phyloP scores from a whole-genome alignment of 2,329 filamentous ascomycete genomes.

The Coniochaeta pulveracea region DNA sequence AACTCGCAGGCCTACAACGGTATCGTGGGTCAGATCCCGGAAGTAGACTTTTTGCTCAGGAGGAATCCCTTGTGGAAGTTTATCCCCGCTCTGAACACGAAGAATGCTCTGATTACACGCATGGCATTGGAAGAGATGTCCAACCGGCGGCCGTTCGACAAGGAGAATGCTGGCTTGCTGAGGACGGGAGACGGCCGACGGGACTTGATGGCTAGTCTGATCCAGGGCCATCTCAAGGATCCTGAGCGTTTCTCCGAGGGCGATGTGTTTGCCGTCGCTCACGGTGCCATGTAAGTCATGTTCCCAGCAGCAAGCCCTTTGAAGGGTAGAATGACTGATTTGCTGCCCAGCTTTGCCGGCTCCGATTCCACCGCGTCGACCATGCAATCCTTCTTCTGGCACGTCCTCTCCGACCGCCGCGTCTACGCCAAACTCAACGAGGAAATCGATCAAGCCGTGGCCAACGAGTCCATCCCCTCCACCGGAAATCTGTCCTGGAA shows the following conservation, averaged over 20 bases:
- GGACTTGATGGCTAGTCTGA: constrained; percentile 38
- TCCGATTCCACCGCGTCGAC: constrained; percentile 50
- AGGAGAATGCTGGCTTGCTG: constrained; percentile 28
- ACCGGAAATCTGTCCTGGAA: constrained; percentile 33
- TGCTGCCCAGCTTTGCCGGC: constrained; percentile 36
- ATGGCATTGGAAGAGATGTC: constrained; percentile 39
- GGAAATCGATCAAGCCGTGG: constrained; percentile 32
- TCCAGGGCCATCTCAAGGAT: constrained; percentile 39
- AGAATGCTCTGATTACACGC: constrained; percentile 36
- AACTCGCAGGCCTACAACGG: constrained; percentile 40
- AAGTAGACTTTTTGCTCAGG: constrained; percentile 33
- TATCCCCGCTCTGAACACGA: constrained; percentile 28
- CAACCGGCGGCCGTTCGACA: constrained; percentile 31
- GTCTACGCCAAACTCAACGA: constrained; percentile 26
- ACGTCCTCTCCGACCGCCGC: constrained; percentile 29
- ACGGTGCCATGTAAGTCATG: constrained; percentile 39
- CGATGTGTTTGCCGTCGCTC: constrained; percentile 44
- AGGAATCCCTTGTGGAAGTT: constrained; percentile 36
- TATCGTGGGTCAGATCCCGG: constrained; percentile 38
- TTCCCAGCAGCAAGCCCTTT: neutral
- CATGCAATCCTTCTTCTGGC: constrained; percentile 45
- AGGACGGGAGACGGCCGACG: constrained; percentile 30
- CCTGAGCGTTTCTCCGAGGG: constrained; percentile 34
- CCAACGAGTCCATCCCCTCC: constrained; percentile 19
- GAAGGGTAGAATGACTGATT: too few species aligned